phyloP scores from a whole-genome alignment of 805 yeast genomes.

The Saturnispora sanitii region DNA sequence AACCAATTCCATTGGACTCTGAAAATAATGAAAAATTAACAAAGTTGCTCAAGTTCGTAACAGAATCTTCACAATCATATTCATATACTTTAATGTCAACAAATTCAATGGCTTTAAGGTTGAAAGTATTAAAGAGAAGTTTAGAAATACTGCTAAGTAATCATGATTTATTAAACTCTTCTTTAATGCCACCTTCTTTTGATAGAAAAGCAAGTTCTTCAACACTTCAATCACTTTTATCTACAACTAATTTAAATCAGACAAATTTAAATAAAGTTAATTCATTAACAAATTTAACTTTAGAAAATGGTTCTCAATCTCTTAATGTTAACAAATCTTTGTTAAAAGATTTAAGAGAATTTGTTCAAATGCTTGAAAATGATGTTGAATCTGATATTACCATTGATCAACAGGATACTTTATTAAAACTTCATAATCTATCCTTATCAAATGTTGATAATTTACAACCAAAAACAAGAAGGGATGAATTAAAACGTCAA shows the following conservation, averaged over 20 bases:
- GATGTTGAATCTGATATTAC: conserved; percentile 19
- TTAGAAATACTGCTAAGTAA: conserved; percentile 61
- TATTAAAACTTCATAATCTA: conserved; percentile 47
- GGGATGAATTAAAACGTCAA: conserved; percentile 34
- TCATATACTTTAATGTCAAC: conserved; percentile 79
- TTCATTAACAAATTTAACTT: conserved; percentile 3
- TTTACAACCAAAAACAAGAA: conserved; percentile 27
- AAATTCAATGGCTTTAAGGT: conserved; percentile 64
- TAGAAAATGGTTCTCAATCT: conserved; percentile 11
- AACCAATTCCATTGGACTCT: background rate
- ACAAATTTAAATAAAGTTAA: background rate
- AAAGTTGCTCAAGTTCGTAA: conserved; percentile 44
- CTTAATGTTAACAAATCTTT: conserved; percentile 15
- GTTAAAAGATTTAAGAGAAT: conserved; percentile 37
- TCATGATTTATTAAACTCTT: conserved; percentile 35
- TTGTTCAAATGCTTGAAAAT: conserved; percentile 39
- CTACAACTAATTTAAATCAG: conserved; percentile 10
- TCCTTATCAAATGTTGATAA: conserved; percentile 37
- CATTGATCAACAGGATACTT: conserved; percentile 25
- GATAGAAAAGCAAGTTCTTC: conserved; percentile 38
- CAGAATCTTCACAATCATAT: conserved; percentile 74
- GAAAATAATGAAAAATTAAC: background rate
- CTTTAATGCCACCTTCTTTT: conserved; percentile 13
- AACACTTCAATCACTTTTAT: conserved; percentile 36
- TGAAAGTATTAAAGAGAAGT: conserved; percentile 67